Evolutionary conservation across 306 rosid species (phyloP).

Genomic region (Quillaja saponaria): DNA sequence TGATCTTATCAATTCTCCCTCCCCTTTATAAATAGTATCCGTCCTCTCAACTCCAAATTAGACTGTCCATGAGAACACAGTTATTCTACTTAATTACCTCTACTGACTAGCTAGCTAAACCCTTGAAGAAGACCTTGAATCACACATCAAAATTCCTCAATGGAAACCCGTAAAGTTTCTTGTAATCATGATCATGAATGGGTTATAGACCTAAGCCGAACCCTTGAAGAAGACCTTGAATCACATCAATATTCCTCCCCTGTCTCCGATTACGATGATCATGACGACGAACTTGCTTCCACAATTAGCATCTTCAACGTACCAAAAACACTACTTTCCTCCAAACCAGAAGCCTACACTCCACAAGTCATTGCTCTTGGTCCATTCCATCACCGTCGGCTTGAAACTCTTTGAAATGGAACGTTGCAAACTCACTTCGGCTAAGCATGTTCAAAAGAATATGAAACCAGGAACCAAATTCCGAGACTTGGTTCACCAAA

Average conservation of each 20-base stretch:
- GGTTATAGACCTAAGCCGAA: conserved; percentile 19
- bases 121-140: too few relatives aligned
- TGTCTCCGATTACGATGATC: not conserved
- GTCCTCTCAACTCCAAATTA: too few relatives aligned
- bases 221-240: conserved; percentile 1
- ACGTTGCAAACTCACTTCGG: conserved; percentile 15
- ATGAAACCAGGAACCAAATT: not conserved
- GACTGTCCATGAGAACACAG: too few relatives aligned
- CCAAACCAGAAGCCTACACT: conserved; percentile 11
- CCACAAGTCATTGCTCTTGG: conserved; percentile 19
- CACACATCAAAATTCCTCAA: too few relatives aligned
- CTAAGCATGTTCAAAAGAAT: not conserved
- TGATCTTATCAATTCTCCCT: too few relatives aligned
- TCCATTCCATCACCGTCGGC: conserved; percentile 25
- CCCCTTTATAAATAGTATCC: too few relatives aligned
- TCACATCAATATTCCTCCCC: too few relatives aligned
- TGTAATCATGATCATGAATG: conserved; percentile 1
- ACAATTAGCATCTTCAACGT: conserved; percentile 15
- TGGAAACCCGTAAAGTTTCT: too few relatives aligned
- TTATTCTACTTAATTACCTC: too few relatives aligned
- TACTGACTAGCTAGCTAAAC: too few relatives aligned
- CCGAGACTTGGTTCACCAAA: not conserved
- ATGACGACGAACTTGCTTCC: not conserved
- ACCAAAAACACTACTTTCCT: conserved; percentile 9
- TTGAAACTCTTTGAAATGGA: conserved; percentile 19